Conservation (phyloP, 176 grass and related monocot genomes). For the Elymus sibiricus region DNA sequence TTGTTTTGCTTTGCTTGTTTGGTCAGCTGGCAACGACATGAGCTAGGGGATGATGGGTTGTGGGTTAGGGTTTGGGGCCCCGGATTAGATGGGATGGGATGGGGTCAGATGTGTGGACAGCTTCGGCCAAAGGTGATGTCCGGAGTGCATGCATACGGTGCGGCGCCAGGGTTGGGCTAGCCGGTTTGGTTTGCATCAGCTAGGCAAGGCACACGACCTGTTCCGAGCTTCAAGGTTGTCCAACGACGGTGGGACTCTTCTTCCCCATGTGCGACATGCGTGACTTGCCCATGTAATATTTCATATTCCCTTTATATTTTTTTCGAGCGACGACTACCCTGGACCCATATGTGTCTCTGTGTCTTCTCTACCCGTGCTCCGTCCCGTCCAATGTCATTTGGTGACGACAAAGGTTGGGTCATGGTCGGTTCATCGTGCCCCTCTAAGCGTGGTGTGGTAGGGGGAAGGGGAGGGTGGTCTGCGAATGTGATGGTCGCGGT, state of each 20-base stretch:
- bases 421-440: neutral
- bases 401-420: neutral
- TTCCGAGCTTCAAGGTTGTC: neutral
- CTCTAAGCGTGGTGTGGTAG: no score
- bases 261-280: neutral
- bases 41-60: neutral
- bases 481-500: neutral
- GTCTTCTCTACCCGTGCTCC: neutral
- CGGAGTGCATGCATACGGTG: no score
- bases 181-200: neutral
- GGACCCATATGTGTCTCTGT: no score
- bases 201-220: neutral
- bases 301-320: no score
- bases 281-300: neutral
- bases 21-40: neutral
- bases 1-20: neutral
- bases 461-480: neutral
- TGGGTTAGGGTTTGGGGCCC: neutral
- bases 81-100: no score
- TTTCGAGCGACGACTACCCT: no score
- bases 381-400: no score
- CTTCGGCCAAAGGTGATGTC: neutral
- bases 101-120: neutral
- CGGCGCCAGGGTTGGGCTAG: neutral
- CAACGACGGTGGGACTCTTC: no score